phyloP scores from a whole-genome alignment of 306 rosid species.

The Delonix regia region DNA sequence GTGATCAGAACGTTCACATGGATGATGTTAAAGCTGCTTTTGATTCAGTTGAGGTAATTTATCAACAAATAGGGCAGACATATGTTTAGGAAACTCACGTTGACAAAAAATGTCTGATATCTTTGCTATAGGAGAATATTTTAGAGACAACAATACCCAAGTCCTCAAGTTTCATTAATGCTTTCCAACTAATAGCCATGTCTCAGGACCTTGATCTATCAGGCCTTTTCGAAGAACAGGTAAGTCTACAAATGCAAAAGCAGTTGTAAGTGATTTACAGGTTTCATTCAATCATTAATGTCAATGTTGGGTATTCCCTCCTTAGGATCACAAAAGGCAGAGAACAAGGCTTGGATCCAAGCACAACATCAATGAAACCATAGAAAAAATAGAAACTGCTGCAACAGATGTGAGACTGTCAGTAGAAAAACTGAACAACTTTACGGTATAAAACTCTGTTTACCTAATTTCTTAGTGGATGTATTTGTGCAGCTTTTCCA shows the following conservation, averaged over 20 bases:
- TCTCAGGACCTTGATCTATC: slow-evolving; percentile 83
- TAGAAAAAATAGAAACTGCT: slow-evolving; percentile 80
- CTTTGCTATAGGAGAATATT: slow-evolving; percentile 50
- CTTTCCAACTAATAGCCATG: slow-evolving; percentile 84
- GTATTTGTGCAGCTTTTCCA: not conserved
- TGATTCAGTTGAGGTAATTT: slow-evolving; percentile 60
- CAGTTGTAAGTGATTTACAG: not conserved
- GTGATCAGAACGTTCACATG: slow-evolving; percentile 41
- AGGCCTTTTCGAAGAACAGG: slow-evolving; percentile 83
- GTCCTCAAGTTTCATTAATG: slow-evolving; percentile 82
- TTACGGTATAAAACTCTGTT: slow-evolving; percentile 43
- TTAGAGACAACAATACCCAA: slow-evolving; percentile 45
- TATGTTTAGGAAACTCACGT: not conserved
- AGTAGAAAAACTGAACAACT: slow-evolving; percentile 58
- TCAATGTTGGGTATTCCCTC: slow-evolving; percentile 13
- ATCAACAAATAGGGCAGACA: slow-evolving; percentile 14
- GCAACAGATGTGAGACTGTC: slow-evolving; percentile 64
- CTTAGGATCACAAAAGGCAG: slow-evolving; percentile 59
- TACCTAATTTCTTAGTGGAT: not conserved
- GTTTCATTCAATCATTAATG: slow-evolving; percentile 2
- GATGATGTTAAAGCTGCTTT: slow-evolving; percentile 61
- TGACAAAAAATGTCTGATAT: slow-evolving; percentile 15
- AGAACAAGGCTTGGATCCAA: slow-evolving; percentile 63
- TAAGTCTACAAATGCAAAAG: slow-evolving; percentile 34
- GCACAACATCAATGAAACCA: slow-evolving; percentile 64